These are phyloP conservation scores for Durusdinium trenchii DNA, from an alignment of 73 alveolate genomes.

Conservation along the genomic window DNA sequence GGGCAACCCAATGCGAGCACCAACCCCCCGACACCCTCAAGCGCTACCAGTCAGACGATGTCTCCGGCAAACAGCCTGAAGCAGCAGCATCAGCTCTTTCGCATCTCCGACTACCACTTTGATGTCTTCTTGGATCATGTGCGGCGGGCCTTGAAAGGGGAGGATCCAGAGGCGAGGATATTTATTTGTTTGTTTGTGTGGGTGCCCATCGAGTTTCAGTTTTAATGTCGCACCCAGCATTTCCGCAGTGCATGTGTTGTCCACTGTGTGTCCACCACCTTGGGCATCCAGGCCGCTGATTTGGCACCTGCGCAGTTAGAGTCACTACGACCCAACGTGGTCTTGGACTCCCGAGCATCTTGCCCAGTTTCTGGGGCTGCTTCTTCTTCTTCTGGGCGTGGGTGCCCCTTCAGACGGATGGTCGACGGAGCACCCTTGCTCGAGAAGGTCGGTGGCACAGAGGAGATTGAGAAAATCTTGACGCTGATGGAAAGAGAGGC, in stretches of 20 bases:
- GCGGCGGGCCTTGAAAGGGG: slow-evolving; percentile 78
- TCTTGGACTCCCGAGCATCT: slow-evolving; percentile 36
- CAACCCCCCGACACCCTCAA: slow-evolving; percentile 16
- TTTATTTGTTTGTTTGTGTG: not conserved
- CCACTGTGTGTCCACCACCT: not conserved
- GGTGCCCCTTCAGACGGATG: slow-evolving; percentile 83
- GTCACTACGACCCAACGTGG: slow-evolving; percentile 76
- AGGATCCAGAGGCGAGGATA: slow-evolving; percentile 81
- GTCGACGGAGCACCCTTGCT: slow-evolving; percentile 71
- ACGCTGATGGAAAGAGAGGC: slow-evolving; percentile 90
- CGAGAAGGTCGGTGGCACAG: slow-evolving; percentile 90
- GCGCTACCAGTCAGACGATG: not conserved
- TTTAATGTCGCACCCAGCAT: not conserved
- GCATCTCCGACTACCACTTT: slow-evolving; percentile 84
- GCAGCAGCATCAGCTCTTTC: slow-evolving; percentile 83
- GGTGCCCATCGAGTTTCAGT: not conserved
- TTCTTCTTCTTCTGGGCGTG: slow-evolving; percentile 25
- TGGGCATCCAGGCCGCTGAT: slow-evolving; percentile 41
- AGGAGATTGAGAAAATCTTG: slow-evolving; percentile 87
- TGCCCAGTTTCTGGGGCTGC: slow-evolving; percentile 58
- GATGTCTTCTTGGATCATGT: slow-evolving; percentile 85
- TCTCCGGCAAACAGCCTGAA: slow-evolving; percentile 61
- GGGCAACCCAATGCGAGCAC: not conserved
- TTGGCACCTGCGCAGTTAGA: slow-evolving; percentile 87
- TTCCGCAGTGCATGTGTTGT: not conserved